Evolutionary conservation across 257 asterid species (phyloP).

Genomic region (Perilla frutescens): DNA sequence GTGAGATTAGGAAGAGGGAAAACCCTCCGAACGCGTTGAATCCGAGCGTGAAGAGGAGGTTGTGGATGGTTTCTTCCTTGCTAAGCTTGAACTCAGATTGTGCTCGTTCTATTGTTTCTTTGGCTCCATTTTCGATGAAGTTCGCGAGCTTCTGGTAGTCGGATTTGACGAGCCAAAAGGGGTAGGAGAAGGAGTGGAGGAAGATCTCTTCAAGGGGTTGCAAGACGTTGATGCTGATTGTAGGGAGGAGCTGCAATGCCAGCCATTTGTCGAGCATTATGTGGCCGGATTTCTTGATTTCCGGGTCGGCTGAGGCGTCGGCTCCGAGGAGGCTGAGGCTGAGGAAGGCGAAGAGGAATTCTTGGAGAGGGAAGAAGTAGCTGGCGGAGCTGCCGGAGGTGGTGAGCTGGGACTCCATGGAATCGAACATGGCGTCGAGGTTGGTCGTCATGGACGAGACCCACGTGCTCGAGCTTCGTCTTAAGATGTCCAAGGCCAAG

Average conservation of each 20-base stretch:
- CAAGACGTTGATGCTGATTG: slow-evolving; percentile 42
- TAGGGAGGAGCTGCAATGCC: slow-evolving; percentile 76
- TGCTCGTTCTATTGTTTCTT: slow-evolving; percentile 51
- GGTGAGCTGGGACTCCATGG: slow-evolving; percentile 59
- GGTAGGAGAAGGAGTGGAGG: slow-evolving; percentile 83
- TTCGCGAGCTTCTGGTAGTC: slow-evolving; percentile 64
- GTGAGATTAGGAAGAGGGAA: slow-evolving; percentile 46
- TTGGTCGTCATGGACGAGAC: slow-evolving; percentile 59
- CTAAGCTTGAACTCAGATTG: slow-evolving; percentile 63
- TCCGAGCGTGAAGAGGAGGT: slow-evolving; percentile 74
- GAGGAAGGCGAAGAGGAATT: slow-evolving; percentile 83
- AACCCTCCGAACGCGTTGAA: slow-evolving; percentile 95
- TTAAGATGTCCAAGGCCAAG: slow-evolving; percentile 61
- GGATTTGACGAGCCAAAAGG: slow-evolving; percentile 64
- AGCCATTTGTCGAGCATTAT: slow-evolving; percentile 73
- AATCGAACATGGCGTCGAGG: slow-evolving; percentile 60
- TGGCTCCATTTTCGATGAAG: slow-evolving; percentile 58
- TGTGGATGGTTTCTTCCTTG: slow-evolving; percentile 70
- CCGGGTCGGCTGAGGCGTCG: slow-evolving; percentile 58
- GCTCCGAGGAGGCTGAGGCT: slow-evolving; percentile 64
- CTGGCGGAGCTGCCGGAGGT: slow-evolving; percentile 41
- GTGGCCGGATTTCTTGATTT: slow-evolving; percentile 57
- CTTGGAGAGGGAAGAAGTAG: slow-evolving; percentile 51
- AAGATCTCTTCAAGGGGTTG: slow-evolving; percentile 84
- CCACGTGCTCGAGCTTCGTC: slow-evolving; percentile 77